A percentile compares a stretch with the other conserved stretches of the same genome.
These are phyloP conservation scores for Metarhizium album DNA, from an alignment of 2,329 filamentous ascomycete species.

Conservation along the genomic window DNA sequence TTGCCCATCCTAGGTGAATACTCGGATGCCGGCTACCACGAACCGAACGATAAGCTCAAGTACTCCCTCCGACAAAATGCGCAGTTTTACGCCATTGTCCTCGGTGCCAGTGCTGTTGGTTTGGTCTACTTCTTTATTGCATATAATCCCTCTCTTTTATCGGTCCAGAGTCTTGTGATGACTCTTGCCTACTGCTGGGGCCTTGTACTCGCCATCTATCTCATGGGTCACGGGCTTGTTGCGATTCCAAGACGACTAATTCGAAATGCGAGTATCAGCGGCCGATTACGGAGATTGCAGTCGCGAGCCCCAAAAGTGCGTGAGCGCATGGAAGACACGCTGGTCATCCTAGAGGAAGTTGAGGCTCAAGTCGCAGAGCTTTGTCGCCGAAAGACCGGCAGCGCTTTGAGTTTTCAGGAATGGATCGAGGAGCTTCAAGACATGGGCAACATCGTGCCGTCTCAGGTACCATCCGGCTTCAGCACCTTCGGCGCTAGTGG, in stretches of 20 bases:
- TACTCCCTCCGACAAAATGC: constrained; percentile 84
- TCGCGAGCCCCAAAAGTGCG: constrained; percentile 68
- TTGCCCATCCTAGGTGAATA: constrained; percentile 91
- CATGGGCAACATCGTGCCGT: constrained; percentile 58
- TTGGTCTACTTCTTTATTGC: constrained; percentile 75
- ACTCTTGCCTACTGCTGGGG: constrained; percentile 93
- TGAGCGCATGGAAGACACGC: constrained; percentile 79
- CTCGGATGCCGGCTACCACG: constrained; percentile 84
- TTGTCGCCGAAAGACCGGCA: constrained; percentile 68
- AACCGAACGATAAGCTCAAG: constrained; percentile 66
- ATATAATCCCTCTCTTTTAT: constrained; percentile 60
- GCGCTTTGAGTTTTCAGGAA: constrained; percentile 64
- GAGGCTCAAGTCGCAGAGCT: constrained; percentile 74
- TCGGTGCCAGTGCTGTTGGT: constrained; percentile 59
- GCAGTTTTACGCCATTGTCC: constrained; percentile 73
- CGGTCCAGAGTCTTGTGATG: constrained; percentile 80
- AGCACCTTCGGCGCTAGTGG: constrained; percentile 31
- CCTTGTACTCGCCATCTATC: constrained; percentile 80
- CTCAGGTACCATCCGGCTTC: constrained; percentile 32
- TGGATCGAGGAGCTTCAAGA: constrained; percentile 96
- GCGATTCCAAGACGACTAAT: constrained; percentile 77
- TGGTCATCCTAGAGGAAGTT: constrained; percentile 67
- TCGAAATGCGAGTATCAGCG: constrained; percentile 66
- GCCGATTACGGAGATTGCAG: constrained; percentile 65
- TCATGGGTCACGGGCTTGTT: constrained; percentile 96